Conservation (phyloP, 306 rosid species). For the Dalbergia cochinchinensis region DNA sequence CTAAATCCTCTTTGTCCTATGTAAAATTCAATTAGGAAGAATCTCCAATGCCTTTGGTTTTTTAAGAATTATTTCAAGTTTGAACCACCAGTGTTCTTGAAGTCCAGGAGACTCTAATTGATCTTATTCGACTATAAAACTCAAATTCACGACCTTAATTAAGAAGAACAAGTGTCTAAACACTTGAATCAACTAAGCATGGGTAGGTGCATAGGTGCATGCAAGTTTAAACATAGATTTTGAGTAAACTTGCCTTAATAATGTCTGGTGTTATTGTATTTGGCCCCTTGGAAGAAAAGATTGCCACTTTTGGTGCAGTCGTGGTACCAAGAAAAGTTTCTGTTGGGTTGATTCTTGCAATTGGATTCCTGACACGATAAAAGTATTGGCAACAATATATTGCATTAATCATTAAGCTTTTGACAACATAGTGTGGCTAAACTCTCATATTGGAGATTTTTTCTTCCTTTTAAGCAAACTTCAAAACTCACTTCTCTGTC, state of each 20-base stretch:
- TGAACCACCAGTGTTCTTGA: no score
- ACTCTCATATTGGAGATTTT: neutral
- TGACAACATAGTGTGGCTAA: neutral
- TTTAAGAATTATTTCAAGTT: no score
- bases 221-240: neutral
- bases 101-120: no score
- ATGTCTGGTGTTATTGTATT: conserved; percentile 71
- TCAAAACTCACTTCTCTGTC: conserved; percentile 63
- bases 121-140: no score
- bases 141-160: no score
- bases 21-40: no score
- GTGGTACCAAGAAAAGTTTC: conserved; percentile 53
- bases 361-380: conserved; percentile 58
- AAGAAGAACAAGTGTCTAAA: no score
- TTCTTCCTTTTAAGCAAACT: neutral
- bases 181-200: no score
- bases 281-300: conserved; percentile 75
- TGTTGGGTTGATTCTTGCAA: conserved; percentile 62
- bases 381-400: conserved; percentile 17
- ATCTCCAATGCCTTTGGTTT: no score
- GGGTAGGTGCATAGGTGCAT: neutral
- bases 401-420: neutral
- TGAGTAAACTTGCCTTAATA: conserved; percentile 58
- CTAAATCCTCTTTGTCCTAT: neutral
- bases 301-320: conserved; percentile 75